A percentile compares a stretch with the other conserved stretches of the same genome.
Conservation (phyloP, 2,329 filamentous ascomycete genomes). For the Nemania sp. region DNA sequence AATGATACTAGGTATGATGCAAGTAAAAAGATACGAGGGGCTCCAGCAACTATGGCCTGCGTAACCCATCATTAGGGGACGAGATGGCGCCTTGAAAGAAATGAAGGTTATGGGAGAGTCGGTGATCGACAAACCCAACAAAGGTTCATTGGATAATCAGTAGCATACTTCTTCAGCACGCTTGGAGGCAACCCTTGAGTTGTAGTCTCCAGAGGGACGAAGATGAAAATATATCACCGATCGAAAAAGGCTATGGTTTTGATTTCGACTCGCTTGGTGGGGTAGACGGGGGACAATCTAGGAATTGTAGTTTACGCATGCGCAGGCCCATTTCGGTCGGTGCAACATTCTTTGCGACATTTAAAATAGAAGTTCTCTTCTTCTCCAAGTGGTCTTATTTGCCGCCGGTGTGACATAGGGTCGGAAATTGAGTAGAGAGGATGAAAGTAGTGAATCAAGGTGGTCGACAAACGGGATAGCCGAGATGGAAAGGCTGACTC, state of each 20-base stretch:
- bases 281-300: constrained; percentile 10
- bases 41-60: background rate
- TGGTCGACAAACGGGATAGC: constrained; percentile 6
- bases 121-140: constrained; percentile 11
- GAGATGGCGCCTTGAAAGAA: background rate
- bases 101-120: constrained; percentile 14
- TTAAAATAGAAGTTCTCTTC: background rate
- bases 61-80: constrained; percentile 2
- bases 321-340: constrained; percentile 13
- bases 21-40: constrained; percentile 7
- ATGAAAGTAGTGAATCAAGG: constrained; percentile 18
- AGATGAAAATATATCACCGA: constrained; percentile 8
- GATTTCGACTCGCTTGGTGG: constrained; percentile 28
- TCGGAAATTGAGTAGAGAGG: constrained; percentile 6
- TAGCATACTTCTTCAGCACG: constrained; percentile 18
- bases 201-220: constrained; percentile 3
- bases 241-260: constrained; percentile 2
- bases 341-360: background rate
- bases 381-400: constrained; percentile 7
- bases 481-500: background rate
- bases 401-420: constrained; percentile 8
- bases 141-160: constrained; percentile 16
- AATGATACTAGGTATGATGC: constrained; percentile 19
- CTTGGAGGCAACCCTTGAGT: background rate
- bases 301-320: constrained; percentile 16